Percentiles rank a stretch among this genome's conserved stretches.
Conservation (phyloP, 2,329 filamentous ascomycete species). For the Aspergillus niger region DNA sequence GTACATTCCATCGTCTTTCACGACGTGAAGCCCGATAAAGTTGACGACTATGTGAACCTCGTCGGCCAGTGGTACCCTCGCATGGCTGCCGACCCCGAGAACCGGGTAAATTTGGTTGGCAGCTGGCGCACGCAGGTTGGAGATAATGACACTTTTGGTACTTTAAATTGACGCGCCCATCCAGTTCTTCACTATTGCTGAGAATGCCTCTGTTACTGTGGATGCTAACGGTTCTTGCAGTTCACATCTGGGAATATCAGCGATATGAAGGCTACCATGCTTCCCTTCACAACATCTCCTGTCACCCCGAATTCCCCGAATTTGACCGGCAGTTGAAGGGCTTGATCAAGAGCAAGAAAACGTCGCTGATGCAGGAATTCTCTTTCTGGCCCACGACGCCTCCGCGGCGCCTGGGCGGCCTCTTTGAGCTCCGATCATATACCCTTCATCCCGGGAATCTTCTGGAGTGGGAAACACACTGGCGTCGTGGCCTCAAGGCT, state of each 20-base stretch:
- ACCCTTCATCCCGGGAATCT: slow-evolving; percentile 94
- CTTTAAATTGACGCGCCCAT: slow-evolving; percentile 39
- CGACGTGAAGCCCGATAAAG: slow-evolving; percentile 90
- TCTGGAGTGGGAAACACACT: slow-evolving; percentile 98
- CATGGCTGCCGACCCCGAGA: slow-evolving; percentile 80
- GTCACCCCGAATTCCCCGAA: slow-evolving; percentile 77
- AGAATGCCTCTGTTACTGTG: not conserved
- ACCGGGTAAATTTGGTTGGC: slow-evolving; percentile 93
- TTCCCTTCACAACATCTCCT: slow-evolving; percentile 80
- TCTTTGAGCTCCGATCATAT: slow-evolving; percentile 96
- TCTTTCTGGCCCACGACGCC: slow-evolving; percentile 98
- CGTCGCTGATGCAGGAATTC: slow-evolving; percentile 98
- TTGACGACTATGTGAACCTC: slow-evolving; percentile 89
- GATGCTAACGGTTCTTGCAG: slow-evolving; percentile 54
- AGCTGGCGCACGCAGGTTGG: slow-evolving; percentile 98
- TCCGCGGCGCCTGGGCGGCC: slow-evolving; percentile 82
- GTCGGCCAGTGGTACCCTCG: slow-evolving; percentile 90
- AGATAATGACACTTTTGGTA: slow-evolving; percentile 95
- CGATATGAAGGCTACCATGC: slow-evolving; percentile 94
- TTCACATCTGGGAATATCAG: slow-evolving; percentile 99
- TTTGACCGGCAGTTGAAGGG: slow-evolving; percentile 83
- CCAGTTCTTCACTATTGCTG: not conserved
- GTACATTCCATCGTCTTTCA: slow-evolving; percentile 98
- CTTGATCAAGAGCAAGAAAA: slow-evolving; percentile 81
- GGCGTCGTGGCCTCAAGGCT: slow-evolving; percentile 87